Conservation (phyloP, 805 yeast genomes). For the Phaffomyces opuntiae region DNA sequence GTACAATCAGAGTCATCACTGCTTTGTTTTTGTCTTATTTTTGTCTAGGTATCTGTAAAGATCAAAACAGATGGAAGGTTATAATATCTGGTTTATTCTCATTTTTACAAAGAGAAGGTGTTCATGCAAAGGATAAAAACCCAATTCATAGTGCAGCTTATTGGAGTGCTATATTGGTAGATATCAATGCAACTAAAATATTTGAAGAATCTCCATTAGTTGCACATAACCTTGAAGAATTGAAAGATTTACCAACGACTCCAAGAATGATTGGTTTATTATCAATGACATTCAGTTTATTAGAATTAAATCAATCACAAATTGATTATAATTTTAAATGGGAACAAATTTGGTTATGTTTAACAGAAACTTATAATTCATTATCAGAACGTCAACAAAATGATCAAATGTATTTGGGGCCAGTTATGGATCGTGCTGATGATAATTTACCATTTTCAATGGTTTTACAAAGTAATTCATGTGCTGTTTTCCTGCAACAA, state of each 20-base stretch:
- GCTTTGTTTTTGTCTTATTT: no score
- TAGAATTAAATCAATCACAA: slow-evolving; percentile 2
- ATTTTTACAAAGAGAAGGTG: slow-evolving; percentile 4
- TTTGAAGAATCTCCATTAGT: no score
- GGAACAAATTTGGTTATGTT: slow-evolving; percentile 31
- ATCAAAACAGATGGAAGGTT: slow-evolving; percentile 1
- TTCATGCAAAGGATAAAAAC: slow-evolving; percentile 4
- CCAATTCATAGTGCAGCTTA: slow-evolving; percentile 1
- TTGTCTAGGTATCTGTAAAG: no score
- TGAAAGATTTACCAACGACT: no score
- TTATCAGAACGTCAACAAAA: no score
- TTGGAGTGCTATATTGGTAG: not conserved
- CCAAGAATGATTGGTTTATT: not conserved
- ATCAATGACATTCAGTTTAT: slow-evolving; percentile 6
- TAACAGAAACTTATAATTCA: not conserved
- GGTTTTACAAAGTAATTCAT: slow-evolving; percentile 23
- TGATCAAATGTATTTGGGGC: slow-evolving; percentile 12
- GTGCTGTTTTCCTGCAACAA: slow-evolving; percentile 28
- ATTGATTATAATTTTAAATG: slow-evolving; percentile 26
- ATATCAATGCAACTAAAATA: no score
- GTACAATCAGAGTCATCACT: no score
- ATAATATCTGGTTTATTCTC: not conserved
- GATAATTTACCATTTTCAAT: slow-evolving; percentile 30
- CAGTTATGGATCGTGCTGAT: slow-evolving; percentile 15
- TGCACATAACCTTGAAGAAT: no score